These are phyloP conservation scores for Wickerhamomyces kurtzmanii DNA, from an alignment of 805 yeast species.

Conservation along the genomic window DNA sequence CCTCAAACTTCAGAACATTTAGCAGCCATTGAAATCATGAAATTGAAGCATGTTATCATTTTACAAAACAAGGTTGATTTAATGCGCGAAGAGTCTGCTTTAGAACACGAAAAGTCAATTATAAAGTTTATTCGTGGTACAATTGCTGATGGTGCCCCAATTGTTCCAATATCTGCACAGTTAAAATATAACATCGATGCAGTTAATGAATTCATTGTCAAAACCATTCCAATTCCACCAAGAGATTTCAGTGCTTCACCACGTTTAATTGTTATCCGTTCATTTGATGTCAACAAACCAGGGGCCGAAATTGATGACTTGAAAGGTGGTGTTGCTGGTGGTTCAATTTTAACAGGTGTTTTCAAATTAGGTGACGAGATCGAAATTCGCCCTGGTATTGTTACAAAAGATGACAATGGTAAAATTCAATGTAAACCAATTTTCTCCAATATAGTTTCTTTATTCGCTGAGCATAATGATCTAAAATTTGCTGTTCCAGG, in stretches of 20 bases:
- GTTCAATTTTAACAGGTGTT: constrained; percentile 94
- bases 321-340: constrained; percentile 99
- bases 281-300: constrained; percentile 97
- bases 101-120: constrained; percentile 91
- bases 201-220: constrained; percentile 92
- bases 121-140: constrained; percentile 93
- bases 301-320: constrained; percentile 95
- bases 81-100: constrained; percentile 94
- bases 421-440: constrained; percentile 94
- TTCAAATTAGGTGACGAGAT: constrained; percentile 96
- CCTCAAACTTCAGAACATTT: constrained; percentile 99
- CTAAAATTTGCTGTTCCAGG: constrained; percentile 99
- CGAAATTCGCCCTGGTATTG: constrained; percentile 98
- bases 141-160: constrained; percentile 98
- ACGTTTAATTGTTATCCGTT: constrained; percentile 91
- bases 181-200: constrained; percentile 98
- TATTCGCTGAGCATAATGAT: constrained; percentile 96
- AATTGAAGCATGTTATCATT: constrained; percentile 90
- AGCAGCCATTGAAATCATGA: constrained; percentile 99
- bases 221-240: constrained; percentile 90
- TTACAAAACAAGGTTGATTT: constrained; percentile 97
- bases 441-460: constrained; percentile 84
- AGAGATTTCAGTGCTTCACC: constrained; percentile 94
- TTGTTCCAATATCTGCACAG: constrained; percentile 98
- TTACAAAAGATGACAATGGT: constrained; percentile 81